Evolutionary conservation across 495 filamentous ascomycete genomes (phyloP), one percentile per base, ranked within the genome.

Genomic region (Pyrenula massariospora): DNA sequence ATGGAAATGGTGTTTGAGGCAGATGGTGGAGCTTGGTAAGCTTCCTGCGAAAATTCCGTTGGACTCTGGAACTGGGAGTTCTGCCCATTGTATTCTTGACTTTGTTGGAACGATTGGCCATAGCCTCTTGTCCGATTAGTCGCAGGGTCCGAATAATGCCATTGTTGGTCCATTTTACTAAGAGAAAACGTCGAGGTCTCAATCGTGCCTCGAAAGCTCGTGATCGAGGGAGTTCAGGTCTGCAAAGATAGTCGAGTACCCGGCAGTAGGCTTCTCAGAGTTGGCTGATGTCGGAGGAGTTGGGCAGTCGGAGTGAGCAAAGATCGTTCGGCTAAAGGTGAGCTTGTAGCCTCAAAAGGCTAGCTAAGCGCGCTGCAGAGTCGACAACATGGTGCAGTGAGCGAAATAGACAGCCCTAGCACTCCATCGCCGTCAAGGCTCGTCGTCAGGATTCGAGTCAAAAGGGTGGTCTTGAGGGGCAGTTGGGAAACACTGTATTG

Each of bases 21-120:
- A 21, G 66, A 65, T 58, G 63, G 59, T 50, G 73, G 72, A 19
- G 71, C 69, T 63, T 85, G 84, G 66, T 88, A 90, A 62, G 82
- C 71, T 61, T 91, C 87, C 67, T 89, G 89, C 55, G 82, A 83
- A 70, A 81, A 89, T 61, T 83, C 80, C 58, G 81, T 77, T 22
- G 84, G 82, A 31, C 81, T 76, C 64, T 85, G 84, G 48, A 73
- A 69, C 54, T 74, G 78, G 56, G 70, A 70, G 66, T 77, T 69
- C 66, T 77, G 77, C 60, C 65, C 59, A 19, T 56, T 62, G 63
- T 77, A 75, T 63, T 74, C 31, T 42, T 42, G 31, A 42, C 31
- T 42, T 42, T 42, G 31, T 42, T 42, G 31, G 15, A 42, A 42
- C 31, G 54, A 48, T 25, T 63, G 51, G 10, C 58, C 24, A 31